Conservation (phyloP, 2,329 filamentous ascomycete species). For the Diplodia sapinea region DNA sequence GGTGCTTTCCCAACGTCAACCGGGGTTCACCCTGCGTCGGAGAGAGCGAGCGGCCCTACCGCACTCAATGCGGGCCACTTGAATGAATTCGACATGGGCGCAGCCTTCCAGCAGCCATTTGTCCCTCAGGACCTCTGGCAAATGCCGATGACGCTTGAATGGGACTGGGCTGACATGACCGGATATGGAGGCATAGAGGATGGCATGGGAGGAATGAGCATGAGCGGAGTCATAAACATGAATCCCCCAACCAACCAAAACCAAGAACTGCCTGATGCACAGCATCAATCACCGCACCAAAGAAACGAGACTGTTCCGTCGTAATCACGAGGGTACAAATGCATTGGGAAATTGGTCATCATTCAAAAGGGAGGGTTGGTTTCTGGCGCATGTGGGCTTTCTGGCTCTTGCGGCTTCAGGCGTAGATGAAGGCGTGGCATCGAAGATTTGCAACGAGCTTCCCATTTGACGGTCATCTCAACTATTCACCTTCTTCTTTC, state of each 20-base stretch:
- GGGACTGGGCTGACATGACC: conserved; percentile 71
- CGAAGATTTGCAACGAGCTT: not conserved
- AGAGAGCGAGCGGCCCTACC: conserved; percentile 20
- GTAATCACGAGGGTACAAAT: not conserved
- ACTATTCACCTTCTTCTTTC: not conserved
- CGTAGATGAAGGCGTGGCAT: conserved; percentile 1
- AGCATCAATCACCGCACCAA: conserved; percentile 6
- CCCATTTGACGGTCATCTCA: not conserved
- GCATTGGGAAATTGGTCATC: not conserved
- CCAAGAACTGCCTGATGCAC: not conserved
- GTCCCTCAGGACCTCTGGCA: conserved; percentile 94
- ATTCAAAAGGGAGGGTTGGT: not conserved
- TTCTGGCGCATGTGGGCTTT: conserved; percentile 6
- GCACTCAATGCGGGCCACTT: conserved; percentile 17
- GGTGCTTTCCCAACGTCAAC: not conserved
- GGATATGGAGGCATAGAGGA: conserved; percentile 46
- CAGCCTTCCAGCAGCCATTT: conserved; percentile 78
- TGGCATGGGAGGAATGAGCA: conserved; percentile 29
- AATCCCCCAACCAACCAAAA: not conserved
- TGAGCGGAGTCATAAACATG: conserved; percentile 30
- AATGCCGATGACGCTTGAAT: conserved; percentile 94
- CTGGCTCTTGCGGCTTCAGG: conserved; percentile 2
- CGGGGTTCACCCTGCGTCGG: conserved; percentile 2
- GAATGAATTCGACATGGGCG: conserved; percentile 16
- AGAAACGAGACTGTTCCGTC: not conserved